Evolutionary conservation across 306 rosid species (phyloP).

Genomic region (Acmispon strigosus): DNA sequence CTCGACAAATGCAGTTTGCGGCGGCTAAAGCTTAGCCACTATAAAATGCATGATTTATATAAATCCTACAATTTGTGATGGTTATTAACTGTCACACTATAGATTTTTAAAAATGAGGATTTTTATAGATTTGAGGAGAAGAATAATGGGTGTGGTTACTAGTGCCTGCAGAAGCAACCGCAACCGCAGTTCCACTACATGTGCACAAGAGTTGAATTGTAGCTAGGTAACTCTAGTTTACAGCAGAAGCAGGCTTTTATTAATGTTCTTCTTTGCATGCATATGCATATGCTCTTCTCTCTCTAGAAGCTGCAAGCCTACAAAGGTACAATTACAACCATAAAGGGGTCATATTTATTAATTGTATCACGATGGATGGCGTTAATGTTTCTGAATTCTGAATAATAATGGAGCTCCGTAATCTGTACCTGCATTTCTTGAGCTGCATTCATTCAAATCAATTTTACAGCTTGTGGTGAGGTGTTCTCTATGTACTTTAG

Average conservation of each 20-base stretch:
- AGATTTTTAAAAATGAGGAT: too few species aligned
- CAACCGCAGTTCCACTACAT: slow-evolving; percentile 13
- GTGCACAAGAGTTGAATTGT: background rate
- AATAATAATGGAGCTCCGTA: background rate
- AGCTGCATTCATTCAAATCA: background rate
- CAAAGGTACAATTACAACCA: slow-evolving; percentile 1
- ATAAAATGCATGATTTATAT: too few species aligned
- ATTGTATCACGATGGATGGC: background rate
- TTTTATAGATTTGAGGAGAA: background rate
- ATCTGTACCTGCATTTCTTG: background rate
- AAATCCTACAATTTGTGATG: too few species aligned
- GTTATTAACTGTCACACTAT: too few species aligned
- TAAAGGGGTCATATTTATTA: slow-evolving; percentile 7
- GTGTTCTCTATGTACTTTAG: background rate
- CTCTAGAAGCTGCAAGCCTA: slow-evolving; percentile 13
- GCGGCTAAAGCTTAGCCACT: too few species aligned
- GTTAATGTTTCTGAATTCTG: background rate
- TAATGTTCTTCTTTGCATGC: slow-evolving; percentile 17
- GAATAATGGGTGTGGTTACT: background rate
- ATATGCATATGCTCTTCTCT: slow-evolving; percentile 6
- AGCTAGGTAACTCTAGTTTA: slow-evolving; percentile 13
- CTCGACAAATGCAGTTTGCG: too few species aligned
- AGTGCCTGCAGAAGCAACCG: slow-evolving; percentile 10
- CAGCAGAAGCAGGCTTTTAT: slow-evolving; percentile 21
- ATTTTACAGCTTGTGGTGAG: background rate